Evolutionary conservation across 164 flowering plant genomes (phyloP).

Genomic region (Hamamelis virginiana): DNA sequence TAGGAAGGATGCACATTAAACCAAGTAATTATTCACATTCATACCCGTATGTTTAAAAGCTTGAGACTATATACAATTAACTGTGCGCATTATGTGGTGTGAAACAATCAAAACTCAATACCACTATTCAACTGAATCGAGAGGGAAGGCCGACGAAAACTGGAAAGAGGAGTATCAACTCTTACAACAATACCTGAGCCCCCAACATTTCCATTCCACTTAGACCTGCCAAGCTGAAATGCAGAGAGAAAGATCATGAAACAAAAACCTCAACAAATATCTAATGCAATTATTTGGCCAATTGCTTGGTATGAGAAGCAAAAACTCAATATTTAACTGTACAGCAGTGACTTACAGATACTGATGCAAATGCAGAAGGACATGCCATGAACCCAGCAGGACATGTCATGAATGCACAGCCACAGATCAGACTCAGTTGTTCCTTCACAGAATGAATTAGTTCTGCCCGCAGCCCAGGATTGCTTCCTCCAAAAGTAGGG

Average conservation of each 20-base stretch:
- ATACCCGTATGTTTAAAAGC: neutral
- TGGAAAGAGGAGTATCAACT: constrained; percentile 69
- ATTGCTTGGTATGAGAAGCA: too few relatives aligned
- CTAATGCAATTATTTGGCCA: too few relatives aligned
- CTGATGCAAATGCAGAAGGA: constrained; percentile 85
- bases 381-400: constrained; percentile 54
- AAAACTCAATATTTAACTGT: too few relatives aligned
- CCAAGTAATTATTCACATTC: constrained; percentile 9
- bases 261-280: neutral
- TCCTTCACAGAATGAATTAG: constrained; percentile 78
- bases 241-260: neutral
- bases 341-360: constrained; percentile 58
- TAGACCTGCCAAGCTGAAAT: constrained; percentile 85
- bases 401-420: constrained; percentile 53
- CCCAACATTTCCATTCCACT: constrained; percentile 96
- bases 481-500: constrained; percentile 95
- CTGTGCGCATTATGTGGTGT: neutral
- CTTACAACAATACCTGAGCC: constrained; percentile 70
- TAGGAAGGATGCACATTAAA: neutral
- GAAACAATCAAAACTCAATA: constrained; percentile 64
- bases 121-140: constrained; percentile 86
- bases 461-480: constrained; percentile 87
- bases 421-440: constrained; percentile 70
- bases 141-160: constrained; percentile 62
- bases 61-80: constrained; percentile 25